Percentiles rank a stretch among this genome's conserved stretches.
Evolutionary conservation across 805 yeast genomes (phyloP).

Genomic region (Vanderwaltozyma tropicalis): DNA sequence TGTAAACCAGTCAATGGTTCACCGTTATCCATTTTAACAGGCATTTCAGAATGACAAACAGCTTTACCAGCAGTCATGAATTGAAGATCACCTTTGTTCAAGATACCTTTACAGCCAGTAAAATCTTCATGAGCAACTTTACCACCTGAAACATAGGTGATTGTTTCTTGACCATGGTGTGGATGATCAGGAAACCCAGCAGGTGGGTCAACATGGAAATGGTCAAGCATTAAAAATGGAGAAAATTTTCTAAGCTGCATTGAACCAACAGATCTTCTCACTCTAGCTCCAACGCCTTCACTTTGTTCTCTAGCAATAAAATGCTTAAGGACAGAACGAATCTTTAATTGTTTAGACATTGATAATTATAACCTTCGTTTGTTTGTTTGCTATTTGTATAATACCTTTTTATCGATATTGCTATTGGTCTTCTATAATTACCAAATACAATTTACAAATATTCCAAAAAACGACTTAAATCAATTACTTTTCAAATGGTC

Average conservation of each 20-base stretch:
- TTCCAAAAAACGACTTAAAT: no score
- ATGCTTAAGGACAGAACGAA: conserved; percentile 40
- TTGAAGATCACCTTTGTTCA: conserved; percentile 76
- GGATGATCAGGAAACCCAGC: conserved; percentile 81
- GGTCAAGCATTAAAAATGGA: conserved; percentile 77
- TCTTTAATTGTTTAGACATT: conserved; percentile 1
- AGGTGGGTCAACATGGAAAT: conserved; percentile 52
- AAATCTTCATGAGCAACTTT: conserved; percentile 76
- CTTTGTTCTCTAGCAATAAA: conserved; percentile 57
- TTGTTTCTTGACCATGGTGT: conserved; percentile 76
- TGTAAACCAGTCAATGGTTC: conserved; percentile 62
- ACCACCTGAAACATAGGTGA: conserved; percentile 56
- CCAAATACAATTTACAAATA: no score
- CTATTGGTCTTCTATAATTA: no score
- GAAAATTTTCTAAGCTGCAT: conserved; percentile 59
- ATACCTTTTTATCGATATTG: no score
- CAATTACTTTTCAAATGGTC: no score
- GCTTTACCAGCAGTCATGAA: conserved; percentile 93
- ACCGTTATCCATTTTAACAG: conserved; percentile 41
- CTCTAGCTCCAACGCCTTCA: conserved; percentile 85
- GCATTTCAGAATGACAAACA: conserved; percentile 80
- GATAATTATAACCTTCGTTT: neutral
- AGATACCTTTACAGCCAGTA: conserved; percentile 70
- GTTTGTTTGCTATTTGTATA: neutral
- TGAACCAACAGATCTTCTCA: conserved; percentile 71